These are phyloP conservation scores for Ascoidea asiatica DNA, from an alignment of 805 yeast species.

Conservation along the genomic window DNA sequence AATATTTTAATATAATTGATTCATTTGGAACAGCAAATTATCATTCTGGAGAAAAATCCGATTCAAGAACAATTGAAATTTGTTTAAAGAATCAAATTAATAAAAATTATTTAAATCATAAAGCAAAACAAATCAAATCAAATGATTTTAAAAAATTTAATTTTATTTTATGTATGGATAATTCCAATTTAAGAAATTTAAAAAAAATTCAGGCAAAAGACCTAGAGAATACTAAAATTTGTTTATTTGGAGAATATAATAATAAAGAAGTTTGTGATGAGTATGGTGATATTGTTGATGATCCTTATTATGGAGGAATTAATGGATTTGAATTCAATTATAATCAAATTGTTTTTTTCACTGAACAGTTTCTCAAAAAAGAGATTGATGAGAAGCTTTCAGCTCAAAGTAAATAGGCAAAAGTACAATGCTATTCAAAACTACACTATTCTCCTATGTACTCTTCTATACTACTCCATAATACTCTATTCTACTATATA, in stretches of 20 bases:
- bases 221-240: constrained; percentile 31
- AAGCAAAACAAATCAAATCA: constrained; percentile 52
- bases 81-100: constrained; percentile 65
- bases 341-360: constrained; percentile 61
- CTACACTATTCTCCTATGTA: no score
- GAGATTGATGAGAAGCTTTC: constrained; percentile 18
- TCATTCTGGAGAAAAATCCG: constrained; percentile 78
- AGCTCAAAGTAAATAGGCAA: no score
- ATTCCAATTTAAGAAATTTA: constrained; percentile 39
- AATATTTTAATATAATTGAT: constrained; percentile 45
- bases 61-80: constrained; percentile 53
- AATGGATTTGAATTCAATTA: constrained; percentile 75
- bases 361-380: constrained; percentile 48
- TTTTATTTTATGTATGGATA: constrained; percentile 61
- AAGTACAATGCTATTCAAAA: no score
- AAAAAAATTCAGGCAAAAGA: constrained; percentile 37
- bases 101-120: constrained; percentile 54
- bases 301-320: constrained; percentile 86
- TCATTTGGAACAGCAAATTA: constrained; percentile 84
- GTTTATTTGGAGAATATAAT: constrained; percentile 74
- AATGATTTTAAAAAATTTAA: constrained; percentile 45
- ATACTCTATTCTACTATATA: no score
- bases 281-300: constrained; percentile 53
- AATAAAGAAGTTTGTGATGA: constrained; percentile 28
- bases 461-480: no score